These are phyloP conservation scores for Nyssa sinensis DNA, from an alignment of 148 eudicot genomes.

Conservation along the genomic window DNA sequence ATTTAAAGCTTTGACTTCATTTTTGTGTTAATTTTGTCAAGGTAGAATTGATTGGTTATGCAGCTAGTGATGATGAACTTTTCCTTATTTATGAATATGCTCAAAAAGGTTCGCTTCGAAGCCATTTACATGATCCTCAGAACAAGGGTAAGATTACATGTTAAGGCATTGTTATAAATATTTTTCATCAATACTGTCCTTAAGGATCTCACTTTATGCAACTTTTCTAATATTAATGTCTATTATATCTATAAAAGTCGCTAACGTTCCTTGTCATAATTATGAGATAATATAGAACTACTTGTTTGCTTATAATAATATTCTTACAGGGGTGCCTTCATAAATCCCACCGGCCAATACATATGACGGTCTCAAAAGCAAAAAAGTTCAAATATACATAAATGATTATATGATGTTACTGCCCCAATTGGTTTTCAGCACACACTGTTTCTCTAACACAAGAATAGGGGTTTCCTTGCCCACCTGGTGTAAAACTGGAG, in stretches of 20 bases:
- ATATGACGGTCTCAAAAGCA: neutral
- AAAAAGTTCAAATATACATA: too few relatives aligned
- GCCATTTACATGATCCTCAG: slow-evolving; percentile 85
- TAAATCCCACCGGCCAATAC: too few relatives aligned
- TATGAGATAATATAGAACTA: neutral
- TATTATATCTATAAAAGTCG: neutral
- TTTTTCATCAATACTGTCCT: neutral
- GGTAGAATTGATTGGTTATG: slow-evolving; percentile 97
- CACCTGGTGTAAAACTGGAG: neutral
- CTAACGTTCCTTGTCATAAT: neutral
- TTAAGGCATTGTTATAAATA: too few relatives aligned
- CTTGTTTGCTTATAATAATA: neutral
- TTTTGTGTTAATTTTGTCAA: slow-evolving; percentile 34
- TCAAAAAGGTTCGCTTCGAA: slow-evolving; percentile 84
- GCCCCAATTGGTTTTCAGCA: neutral
- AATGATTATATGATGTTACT: neutral
- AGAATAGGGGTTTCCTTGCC: neutral
- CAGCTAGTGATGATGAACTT: slow-evolving; percentile 78
- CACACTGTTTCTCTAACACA: neutral
- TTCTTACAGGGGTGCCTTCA: neutral
- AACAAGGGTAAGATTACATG: slow-evolving; percentile 68
- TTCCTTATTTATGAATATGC: slow-evolving; percentile 91
- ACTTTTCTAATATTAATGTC: neutral
- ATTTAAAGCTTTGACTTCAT: slow-evolving; percentile 18
- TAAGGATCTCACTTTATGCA: neutral